A percentile compares a stretch with the other conserved stretches of the same genome.
Evolutionary conservation across 1,284 basidiomycete species (phyloP).

Genomic region (Tranzscheliella williamsii): DNA sequence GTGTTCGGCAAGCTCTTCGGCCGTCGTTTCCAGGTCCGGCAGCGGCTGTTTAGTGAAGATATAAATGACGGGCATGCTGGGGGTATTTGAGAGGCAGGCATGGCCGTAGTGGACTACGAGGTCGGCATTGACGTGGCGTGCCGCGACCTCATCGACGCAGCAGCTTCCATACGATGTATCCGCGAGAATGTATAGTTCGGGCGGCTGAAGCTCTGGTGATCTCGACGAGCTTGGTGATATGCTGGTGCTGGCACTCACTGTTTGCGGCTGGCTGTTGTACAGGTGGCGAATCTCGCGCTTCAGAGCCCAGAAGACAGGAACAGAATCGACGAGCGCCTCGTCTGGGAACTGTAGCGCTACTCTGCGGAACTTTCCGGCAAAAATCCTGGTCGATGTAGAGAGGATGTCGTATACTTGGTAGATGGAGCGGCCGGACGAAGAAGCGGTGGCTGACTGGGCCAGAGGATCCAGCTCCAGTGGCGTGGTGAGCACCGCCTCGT

Average conservation of each 20-base stretch:
- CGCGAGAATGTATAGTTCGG: slow-evolving; percentile 78
- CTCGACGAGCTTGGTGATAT: slow-evolving; percentile 3
- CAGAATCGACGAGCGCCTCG: slow-evolving; percentile 82
- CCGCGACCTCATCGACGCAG: slow-evolving; percentile 94
- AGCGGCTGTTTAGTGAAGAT: slow-evolving; percentile 74
- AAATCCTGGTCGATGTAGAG: slow-evolving; percentile 34
- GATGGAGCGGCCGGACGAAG: slow-evolving; percentile 30
- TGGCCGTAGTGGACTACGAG: slow-evolving; percentile 93
- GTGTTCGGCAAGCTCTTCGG: slow-evolving; percentile 13
- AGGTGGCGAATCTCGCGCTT: slow-evolving; percentile 65
- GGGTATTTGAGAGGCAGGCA: slow-evolving; percentile 82
- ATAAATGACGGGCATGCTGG: slow-evolving; percentile 80
- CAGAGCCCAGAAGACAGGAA: slow-evolving; percentile 78
- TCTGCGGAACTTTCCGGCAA: slow-evolving; percentile 21
- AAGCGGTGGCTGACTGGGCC: slow-evolving; percentile 47
- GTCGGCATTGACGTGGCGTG: slow-evolving; percentile 90
- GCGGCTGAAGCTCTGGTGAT: background rate
- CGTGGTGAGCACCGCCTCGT: slow-evolving; percentile 52
- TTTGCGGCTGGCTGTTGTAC: background rate
- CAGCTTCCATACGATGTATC: slow-evolving; percentile 98
- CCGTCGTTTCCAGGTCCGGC: slow-evolving; percentile 61
- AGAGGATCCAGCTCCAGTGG: slow-evolving; percentile 41
- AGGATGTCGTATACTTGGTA: slow-evolving; percentile 50
- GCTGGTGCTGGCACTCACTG: background rate
- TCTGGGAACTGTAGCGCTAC: slow-evolving; percentile 91